A percentile compares a stretch with the other conserved stretches of the same genome.
phyloP scores from a whole-genome alignment of 2,329 filamentous ascomycete genomes.

The Paraphoma sp. region DNA sequence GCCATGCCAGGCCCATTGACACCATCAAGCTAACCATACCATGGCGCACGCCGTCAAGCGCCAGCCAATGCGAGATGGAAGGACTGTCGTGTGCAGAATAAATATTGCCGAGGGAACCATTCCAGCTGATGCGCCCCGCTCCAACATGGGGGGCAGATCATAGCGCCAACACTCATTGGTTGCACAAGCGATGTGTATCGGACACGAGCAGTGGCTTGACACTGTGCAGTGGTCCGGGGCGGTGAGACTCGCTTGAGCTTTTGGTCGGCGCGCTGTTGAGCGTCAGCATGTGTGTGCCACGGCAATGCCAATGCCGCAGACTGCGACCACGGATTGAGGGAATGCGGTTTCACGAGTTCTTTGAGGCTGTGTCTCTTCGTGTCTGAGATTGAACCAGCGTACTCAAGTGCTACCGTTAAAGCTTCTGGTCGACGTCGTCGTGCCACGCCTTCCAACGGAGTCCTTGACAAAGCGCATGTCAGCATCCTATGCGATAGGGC shows the following conservation, averaged over 20 bases:
- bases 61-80: neutral
- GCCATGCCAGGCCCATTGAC: neutral
- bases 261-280: neutral
- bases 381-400: too few species aligned
- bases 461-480: neutral
- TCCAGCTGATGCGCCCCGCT: conserved; percentile 7
- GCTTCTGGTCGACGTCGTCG: too few species aligned
- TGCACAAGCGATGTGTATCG: neutral
- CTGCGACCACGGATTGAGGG: too few species aligned
- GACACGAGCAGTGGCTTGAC: conserved; percentile 5
- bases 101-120: neutral
- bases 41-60: too few species aligned
- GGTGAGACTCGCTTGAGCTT: conserved; percentile 15
- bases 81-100: neutral
- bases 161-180: conserved; percentile 1
- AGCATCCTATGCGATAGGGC: conserved; percentile 1
- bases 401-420: too few species aligned
- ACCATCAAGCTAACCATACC: too few species aligned
- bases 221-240: conserved; percentile 11
- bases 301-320: too few species aligned
- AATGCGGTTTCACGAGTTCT: too few species aligned
- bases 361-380: too few species aligned
- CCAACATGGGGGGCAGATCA: neutral
- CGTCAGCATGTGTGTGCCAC: conserved; percentile 14
- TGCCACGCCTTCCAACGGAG: neutral